Evolutionary conservation across 2,329 filamentous ascomycete genomes (phyloP).

Genomic region (Gaeumannomyces sp.): DNA sequence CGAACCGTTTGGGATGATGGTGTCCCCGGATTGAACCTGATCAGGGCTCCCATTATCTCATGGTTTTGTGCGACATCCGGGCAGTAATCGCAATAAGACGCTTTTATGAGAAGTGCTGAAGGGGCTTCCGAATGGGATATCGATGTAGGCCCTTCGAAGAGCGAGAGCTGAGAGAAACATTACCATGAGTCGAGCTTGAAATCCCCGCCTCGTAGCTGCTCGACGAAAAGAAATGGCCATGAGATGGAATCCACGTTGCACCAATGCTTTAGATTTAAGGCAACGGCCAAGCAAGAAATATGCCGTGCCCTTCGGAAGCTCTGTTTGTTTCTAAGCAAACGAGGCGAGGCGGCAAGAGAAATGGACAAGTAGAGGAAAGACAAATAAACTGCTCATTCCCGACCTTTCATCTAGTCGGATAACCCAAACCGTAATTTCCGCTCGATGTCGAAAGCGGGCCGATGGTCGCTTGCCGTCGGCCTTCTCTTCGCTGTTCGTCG

Average conservation of each 20-base stretch:
- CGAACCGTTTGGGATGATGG: too few relatives aligned
- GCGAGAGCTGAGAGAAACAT: not conserved
- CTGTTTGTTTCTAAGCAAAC: not conserved
- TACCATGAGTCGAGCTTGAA: not conserved
- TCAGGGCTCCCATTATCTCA: not conserved
- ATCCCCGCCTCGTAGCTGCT: not conserved
- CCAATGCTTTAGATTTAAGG: not conserved
- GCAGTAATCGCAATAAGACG: not conserved
- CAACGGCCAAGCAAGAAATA: not conserved
- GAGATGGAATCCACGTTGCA: not conserved
- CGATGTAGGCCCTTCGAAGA: not conserved
- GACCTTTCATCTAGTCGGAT: constrained; percentile 21
- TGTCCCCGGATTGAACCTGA: too few relatives aligned
- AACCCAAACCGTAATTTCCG: constrained; percentile 27
- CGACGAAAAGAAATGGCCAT: not conserved
- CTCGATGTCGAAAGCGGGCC: constrained; percentile 34
- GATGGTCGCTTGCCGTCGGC: constrained; percentile 47
- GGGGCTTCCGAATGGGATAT: not conserved
- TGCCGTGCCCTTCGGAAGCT: not conserved
- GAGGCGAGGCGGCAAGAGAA: not conserved
- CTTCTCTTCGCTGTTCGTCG: constrained; percentile 46
- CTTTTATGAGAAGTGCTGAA: not conserved
- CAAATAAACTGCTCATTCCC: not conserved
- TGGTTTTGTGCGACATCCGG: not conserved
- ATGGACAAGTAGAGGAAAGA: not conserved